Base-by-base conservation (phyloP, 495 filamentous ascomycete genomes). In the Aspergillus sparsus region DNA sequence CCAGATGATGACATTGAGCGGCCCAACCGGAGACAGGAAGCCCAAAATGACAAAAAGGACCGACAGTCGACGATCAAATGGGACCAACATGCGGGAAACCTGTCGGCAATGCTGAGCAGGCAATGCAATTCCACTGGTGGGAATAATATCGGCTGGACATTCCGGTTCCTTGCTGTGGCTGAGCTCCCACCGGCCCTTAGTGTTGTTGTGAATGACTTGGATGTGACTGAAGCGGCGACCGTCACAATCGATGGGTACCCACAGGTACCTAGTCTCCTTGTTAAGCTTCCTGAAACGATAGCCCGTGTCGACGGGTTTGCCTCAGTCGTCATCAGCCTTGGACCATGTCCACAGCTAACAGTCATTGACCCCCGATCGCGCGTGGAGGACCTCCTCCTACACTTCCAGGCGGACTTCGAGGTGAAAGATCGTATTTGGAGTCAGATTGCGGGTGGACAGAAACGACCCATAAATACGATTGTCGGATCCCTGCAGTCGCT, bases 401-500 rank as follows among this genome's bases (percentile, higher is more conserved):
- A 77, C 7, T 71, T 66, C n/a, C 75, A 82, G 68, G 77, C 76
- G 49, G 57, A 68, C 12, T 74, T 78, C 45, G 58, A 63, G 13
- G 42, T 68, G 47, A 83, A 82, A 61, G 72, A 79, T 7, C 10
- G 55, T 0, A 64, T 82, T 9, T 78, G 72, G 70, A 54, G 69
- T 5, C 47, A 71, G n/a, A 62, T 82, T 1, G 52, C 63, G 16
- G 46, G 36, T 1, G 45, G 37, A 8, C 47, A 58, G 6, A 49
- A 62, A 4, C 60, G 49, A 0, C 56, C 70, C 0, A 61, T 67
- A 0, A 56, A 67, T 12, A 41, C 68, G 27, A 64, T 69, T 44
- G 64, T 80, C 8, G 65, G 69, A 50, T 64, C 67, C 45, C 39
- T 82, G 55, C 46, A 62, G 56, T 36, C 65, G 10, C 33, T 79